Conservation (phyloP, 306 rosid species). For the Quercus gilva region DNA sequence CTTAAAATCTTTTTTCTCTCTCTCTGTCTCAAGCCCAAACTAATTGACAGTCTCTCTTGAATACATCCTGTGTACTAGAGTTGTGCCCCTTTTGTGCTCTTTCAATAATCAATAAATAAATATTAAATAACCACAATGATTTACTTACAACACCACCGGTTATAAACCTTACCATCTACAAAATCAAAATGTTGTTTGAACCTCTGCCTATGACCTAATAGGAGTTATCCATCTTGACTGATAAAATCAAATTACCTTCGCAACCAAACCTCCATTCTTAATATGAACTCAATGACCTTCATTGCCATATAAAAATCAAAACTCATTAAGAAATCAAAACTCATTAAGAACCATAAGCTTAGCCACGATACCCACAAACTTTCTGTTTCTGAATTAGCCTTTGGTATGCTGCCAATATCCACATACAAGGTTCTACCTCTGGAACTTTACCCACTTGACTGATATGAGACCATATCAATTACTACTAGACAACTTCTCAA, state of each 20-base stretch:
- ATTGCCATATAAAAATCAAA: neutral
- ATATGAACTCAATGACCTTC: neutral
- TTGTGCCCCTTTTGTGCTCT: too few relatives aligned
- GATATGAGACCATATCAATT: too few relatives aligned
- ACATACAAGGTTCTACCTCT: too few relatives aligned
- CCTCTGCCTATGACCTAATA: neutral
- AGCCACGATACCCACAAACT: neutral
- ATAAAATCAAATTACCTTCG: neutral
- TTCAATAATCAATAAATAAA: too few relatives aligned
- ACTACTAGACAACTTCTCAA: too few relatives aligned
- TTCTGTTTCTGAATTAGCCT: too few relatives aligned
- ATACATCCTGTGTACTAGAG: too few relatives aligned
- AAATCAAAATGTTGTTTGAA: neutral
- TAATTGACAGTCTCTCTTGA: neutral
- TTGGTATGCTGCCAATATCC: too few relatives aligned
- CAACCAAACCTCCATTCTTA: neutral
- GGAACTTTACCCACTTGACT: too few relatives aligned
- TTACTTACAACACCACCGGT: neutral
- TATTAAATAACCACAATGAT: too few relatives aligned
- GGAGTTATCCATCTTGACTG: neutral
- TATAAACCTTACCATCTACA: neutral
- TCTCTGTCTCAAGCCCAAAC: neutral
- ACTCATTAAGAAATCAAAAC: neutral
- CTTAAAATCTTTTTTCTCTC: neutral
- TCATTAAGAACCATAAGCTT: neutral